Base-by-base conservation (phyloP, 106 monocot species). In the Chionographis japonica region DNA sequence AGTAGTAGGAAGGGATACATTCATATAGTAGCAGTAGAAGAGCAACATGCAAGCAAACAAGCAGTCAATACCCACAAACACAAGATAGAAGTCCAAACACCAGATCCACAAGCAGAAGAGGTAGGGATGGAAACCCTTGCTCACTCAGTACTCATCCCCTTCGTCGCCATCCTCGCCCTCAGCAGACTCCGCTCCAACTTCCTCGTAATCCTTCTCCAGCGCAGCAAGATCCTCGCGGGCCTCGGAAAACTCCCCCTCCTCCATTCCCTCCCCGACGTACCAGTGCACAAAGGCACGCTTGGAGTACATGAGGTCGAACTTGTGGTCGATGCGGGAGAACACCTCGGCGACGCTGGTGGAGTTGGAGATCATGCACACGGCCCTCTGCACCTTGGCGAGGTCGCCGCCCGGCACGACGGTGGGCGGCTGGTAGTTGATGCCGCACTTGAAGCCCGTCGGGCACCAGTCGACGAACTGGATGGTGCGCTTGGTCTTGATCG, bases 391-490 rank as follows among this genome's bases (percentile, higher is more conserved):
- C 78, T 78, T 78, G 35, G 73, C 79, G 37, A 79, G 67, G 68
- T 74, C 79, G 17, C 79, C 79, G 49, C 79, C 79, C 0, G 73
- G 73, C 11, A 79, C 73, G 37, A 79, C 73, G 57, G 73, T 79
- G 2, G 73, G 79, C 4, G 79, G 68, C 67, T 78, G 78, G 56
- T 78, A 78, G 72, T 78, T 78, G 66, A 78, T 78, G 9, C 84
- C 79, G 8, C 80, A 85, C 62, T 80, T 85, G 70, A 85, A 85
- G 0, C 80, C 80, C 10, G 80, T 85, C 0, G 80, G 85, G 73
- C 84, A 85, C 84, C 84, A 85, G 76, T 85, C 84, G 8, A 80
- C 84, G 51, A 85, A 85, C 71, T 86, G 86, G 63, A 86, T 86
- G 39, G 86, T 82, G 53, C 82, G 71, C 78, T 79, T 86, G 41